These are phyloP conservation scores for Peronospora belbahrii DNA, from an alignment of 352 stramenopile species.

Conservation along the genomic window DNA sequence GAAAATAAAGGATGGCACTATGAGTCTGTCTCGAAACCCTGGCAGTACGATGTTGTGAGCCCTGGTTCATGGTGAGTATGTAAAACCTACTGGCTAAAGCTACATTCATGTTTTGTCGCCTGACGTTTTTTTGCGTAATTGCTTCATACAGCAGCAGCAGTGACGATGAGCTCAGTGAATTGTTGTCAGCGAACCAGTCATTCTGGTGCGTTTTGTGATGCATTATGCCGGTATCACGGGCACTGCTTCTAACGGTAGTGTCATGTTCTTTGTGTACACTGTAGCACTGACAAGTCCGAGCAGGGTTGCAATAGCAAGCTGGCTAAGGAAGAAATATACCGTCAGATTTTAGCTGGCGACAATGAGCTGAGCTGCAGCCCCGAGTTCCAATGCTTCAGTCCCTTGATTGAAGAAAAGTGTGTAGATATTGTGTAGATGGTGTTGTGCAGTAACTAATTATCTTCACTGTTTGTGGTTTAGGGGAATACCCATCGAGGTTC, in stretches of 20 bases:
- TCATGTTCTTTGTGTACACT: not conserved
- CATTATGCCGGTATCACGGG: not conserved
- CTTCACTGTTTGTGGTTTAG: conserved; percentile 15
- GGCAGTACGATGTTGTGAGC: conserved; percentile 34
- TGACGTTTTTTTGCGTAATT: not conserved
- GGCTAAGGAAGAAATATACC: conserved; percentile 55
- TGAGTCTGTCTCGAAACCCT: conserved; percentile 32
- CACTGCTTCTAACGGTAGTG: conserved; percentile 2
- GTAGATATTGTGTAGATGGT: conserved; percentile 6
- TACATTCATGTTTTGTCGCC: not conserved
- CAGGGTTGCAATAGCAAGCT: conserved; percentile 41
- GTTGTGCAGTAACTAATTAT: conserved; percentile 3
- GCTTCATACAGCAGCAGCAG: conserved; percentile 47
- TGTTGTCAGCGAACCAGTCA: conserved; percentile 58
- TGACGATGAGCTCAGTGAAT: conserved; percentile 69
- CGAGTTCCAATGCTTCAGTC: conserved; percentile 62
- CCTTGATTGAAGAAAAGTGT: conserved; percentile 68
- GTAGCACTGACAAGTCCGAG: conserved; percentile 34
- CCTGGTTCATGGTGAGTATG: conserved; percentile 37
- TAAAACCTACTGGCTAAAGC: conserved; percentile 3
- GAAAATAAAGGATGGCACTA: conserved; percentile 32
- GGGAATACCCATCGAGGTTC: conserved; percentile 67
- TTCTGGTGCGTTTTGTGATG: conserved; percentile 35
- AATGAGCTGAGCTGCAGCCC: conserved; percentile 60
- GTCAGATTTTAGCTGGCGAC: conserved; percentile 47